phyloP scores from a whole-genome alignment of 169 alveolate genomes.

The Plasmodium malariae region DNA sequence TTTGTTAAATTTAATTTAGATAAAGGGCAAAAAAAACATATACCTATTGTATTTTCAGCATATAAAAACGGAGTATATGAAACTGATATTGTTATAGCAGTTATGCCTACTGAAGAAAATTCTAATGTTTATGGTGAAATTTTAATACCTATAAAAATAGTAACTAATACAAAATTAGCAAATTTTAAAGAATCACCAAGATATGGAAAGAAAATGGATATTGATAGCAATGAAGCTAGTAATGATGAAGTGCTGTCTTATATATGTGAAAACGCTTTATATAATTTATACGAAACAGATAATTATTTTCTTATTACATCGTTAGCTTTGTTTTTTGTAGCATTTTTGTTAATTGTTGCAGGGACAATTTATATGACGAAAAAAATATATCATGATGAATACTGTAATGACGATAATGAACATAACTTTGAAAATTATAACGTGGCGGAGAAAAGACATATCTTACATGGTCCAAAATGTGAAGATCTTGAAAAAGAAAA shows the following conservation, averaged over 20 bases:
- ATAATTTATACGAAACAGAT: slow-evolving; percentile 46
- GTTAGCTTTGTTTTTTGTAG: slow-evolving; percentile 14
- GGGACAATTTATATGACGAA: background rate
- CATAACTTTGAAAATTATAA: background rate
- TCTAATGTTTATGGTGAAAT: slow-evolving; percentile 69
- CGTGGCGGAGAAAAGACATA: background rate
- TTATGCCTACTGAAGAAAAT: slow-evolving; percentile 32
- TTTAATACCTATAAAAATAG: slow-evolving; percentile 53
- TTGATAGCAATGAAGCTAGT: slow-evolving; percentile 37
- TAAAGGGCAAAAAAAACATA: slow-evolving; percentile 34
- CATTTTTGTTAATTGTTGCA: slow-evolving; percentile 1
- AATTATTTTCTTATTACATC: slow-evolving; percentile 8
- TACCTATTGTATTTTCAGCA: slow-evolving; percentile 72
- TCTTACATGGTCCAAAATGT: background rate
- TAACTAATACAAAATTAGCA: slow-evolving; percentile 17
- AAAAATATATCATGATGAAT: background rate
- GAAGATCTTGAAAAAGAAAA: background rate
- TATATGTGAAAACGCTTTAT: slow-evolving; percentile 63
- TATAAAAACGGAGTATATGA: slow-evolving; percentile 70
- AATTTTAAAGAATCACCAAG: slow-evolving; percentile 36
- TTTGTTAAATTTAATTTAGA: slow-evolving; percentile 41
- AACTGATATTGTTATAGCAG: slow-evolving; percentile 59
- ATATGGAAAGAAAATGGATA: slow-evolving; percentile 19
- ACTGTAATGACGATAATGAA: slow-evolving; percentile 6
- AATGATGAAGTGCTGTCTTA: slow-evolving; percentile 64